These are phyloP conservation scores for Drosera capensis DNA, from an alignment of 148 eudicot species.

Conservation along the genomic window DNA sequence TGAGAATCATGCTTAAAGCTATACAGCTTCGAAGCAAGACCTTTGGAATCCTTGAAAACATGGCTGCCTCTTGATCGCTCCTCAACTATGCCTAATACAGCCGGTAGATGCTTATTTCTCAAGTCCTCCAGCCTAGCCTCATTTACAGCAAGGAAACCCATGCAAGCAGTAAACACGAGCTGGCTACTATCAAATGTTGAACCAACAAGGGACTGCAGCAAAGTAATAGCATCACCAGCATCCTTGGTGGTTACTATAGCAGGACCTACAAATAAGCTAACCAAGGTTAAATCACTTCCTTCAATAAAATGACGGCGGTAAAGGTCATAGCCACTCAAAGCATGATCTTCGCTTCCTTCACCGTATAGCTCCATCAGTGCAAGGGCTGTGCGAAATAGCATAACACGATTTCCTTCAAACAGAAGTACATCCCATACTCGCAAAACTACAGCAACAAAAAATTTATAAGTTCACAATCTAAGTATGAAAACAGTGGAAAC, in stretches of 20 bases:
- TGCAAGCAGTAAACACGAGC: conserved; percentile 89
- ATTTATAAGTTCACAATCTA: no score
- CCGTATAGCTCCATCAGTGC: conserved; percentile 96
- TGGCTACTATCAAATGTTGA: conserved; percentile 98
- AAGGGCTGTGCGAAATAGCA: conserved; percentile 90
- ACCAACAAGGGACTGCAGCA: conserved; percentile 67
- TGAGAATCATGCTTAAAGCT: conserved; percentile 71
- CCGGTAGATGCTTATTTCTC: conserved; percentile 64
- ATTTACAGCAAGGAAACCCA: conserved; percentile 62
- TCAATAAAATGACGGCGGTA: no score
- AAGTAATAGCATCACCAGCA: conserved; percentile 78
- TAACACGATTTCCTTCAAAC: conserved; percentile 89
- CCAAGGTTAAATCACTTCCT: neutral
- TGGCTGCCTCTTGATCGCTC: conserved; percentile 52
- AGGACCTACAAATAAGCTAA: conserved; percentile 47
- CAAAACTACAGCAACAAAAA: conserved; percentile 51
- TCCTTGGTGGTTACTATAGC: conserved; percentile 72
- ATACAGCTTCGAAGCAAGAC: conserved; percentile 67
- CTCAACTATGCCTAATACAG: conserved; percentile 39
- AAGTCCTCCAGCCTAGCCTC: conserved; percentile 53
- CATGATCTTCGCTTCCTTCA: conserved; percentile 15
- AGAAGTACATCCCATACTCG: conserved; percentile 95
- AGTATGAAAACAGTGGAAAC: no score
- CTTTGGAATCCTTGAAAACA: conserved; percentile 48
- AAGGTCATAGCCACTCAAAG: no score